Evolutionary conservation across 768 basidiomycete species (phyloP), one percentile per base, ranked within the genome.

Genomic region (Galerina marginata): DNA sequence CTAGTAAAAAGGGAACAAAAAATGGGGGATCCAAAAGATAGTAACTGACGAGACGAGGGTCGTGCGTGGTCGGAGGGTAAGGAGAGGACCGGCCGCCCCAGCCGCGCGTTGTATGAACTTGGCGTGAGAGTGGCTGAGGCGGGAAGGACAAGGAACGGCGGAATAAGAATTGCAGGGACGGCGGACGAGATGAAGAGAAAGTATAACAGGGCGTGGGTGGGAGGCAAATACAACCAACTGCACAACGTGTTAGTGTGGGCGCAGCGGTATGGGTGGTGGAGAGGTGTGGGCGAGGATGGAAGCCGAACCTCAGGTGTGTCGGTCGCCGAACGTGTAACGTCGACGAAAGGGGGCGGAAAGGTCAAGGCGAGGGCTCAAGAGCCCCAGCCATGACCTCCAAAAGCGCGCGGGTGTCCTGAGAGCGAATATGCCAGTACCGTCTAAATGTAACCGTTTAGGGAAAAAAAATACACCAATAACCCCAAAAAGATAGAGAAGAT

Each of bases 371-470:
- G 53, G 15, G 44, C 50, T 3, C 50, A 38, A 38, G 15, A 5
- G 1, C 50, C 20, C 50, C 33, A 20, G 16, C 5, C 10, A 25
- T 26, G 3, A 39, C 29, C 29, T 33, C 7, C 29, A 40, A 42
- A 53, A 53, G 37, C 51, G 44, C 62, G 62, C 53, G 57, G 62
- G 38, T 63, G 62, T 63, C 62, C 62, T 51, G 40, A 55, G 46
- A 53, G 33, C 47, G 42, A 56, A 63, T 54, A 38, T 42, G 48
- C 62, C 53, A 58, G 44, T 37, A 58, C 56, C 57, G 61, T 23
- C 11, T 42, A 43, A 16, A 23, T 38, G 37, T 33, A 47, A 55
- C 58, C 44, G 50, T 45, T 38, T 36, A 33, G 42, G 20, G 25
- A 37, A 11, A 26, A 58, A 20, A 59, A 44, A 59, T 38, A 55